These are phyloP conservation scores for Hypoxylon sp. DNA, from an alignment of 2,329 filamentous ascomycete genomes.

Conservation along the genomic window DNA sequence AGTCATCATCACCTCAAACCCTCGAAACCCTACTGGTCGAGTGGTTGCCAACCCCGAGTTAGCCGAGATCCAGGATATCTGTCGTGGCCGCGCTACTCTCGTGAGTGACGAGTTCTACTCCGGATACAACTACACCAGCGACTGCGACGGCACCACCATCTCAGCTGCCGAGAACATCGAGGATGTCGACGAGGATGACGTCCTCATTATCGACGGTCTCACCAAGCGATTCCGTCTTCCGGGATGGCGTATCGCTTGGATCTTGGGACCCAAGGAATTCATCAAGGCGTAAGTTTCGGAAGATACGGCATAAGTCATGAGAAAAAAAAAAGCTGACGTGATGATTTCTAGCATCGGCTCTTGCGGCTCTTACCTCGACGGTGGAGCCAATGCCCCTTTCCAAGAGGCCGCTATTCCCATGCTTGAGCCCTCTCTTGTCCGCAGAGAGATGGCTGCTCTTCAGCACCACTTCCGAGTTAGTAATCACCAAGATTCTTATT, in stretches of 20 bases:
- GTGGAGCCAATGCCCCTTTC: slow-evolving; percentile 94
- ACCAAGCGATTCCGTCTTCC: slow-evolving; percentile 97
- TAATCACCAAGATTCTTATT: slow-evolving; percentile 16
- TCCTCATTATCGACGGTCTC: slow-evolving; percentile 93
- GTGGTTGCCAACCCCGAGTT: slow-evolving; percentile 89
- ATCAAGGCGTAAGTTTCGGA: slow-evolving; percentile 77
- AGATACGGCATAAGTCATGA: neutral
- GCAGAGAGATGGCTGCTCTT: slow-evolving; percentile 88
- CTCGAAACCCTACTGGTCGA: slow-evolving; percentile 92
- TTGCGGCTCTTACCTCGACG: slow-evolving; percentile 94
- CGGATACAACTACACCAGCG: slow-evolving; percentile 94
- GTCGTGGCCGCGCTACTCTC: slow-evolving; percentile 88
- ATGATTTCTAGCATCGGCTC: slow-evolving; percentile 76
- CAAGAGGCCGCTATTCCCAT: slow-evolving; percentile 93
- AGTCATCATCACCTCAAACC: slow-evolving; percentile 95
- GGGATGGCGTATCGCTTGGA: slow-evolving; percentile 97
- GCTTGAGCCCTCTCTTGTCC: slow-evolving; percentile 88
- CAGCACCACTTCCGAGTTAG: slow-evolving; percentile 84
- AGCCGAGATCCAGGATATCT: slow-evolving; percentile 92
- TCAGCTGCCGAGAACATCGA: slow-evolving; percentile 90
- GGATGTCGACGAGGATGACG: slow-evolving; percentile 90
- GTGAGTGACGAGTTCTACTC: slow-evolving; percentile 98
- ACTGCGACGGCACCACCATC: slow-evolving; percentile 92
- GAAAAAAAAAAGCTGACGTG: slow-evolving; percentile 22
- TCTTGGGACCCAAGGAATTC: slow-evolving; percentile 95